These are phyloP conservation scores for Silene vulgaris DNA, from an alignment of 179 eudicot species.

Conservation along the genomic window DNA sequence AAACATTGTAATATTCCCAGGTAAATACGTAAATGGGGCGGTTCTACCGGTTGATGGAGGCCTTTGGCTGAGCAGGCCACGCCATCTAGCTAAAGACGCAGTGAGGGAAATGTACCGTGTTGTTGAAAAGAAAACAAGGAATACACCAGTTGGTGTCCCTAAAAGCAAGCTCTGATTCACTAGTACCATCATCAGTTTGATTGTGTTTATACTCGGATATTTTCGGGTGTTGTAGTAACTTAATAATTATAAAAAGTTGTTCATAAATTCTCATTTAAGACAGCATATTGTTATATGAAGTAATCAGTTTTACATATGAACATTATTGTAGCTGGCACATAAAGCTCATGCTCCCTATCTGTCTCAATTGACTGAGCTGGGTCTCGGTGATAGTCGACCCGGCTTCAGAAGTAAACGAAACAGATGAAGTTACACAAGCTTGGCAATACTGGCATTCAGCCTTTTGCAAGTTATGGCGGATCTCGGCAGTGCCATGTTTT, in stretches of 20 bases:
- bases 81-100: constrained; percentile 68
- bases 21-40: constrained; percentile 80
- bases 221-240: not conserved
- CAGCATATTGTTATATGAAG: not conserved
- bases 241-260: too few relatives aligned
- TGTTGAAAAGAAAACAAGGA: constrained; percentile 72
- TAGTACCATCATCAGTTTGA: not conserved
- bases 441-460: too few relatives aligned
- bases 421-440: too few relatives aligned
- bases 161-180: constrained; percentile 59
- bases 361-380: too few relatives aligned
- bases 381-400: too few relatives aligned
- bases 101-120: constrained; percentile 72
- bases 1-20: constrained; percentile 26
- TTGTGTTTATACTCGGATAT: not conserved
- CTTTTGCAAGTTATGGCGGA: too few relatives aligned
- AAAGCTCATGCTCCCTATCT: too few relatives aligned
- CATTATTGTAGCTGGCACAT: too few relatives aligned
- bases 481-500: too few relatives aligned
- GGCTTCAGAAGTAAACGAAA: too few relatives aligned
- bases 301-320: too few relatives aligned
- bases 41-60: constrained; percentile 81
- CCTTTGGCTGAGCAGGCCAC: constrained; percentile 82
- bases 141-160: constrained; percentile 53
- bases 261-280: not conserved